These are phyloP conservation scores for Tubosaeta brunneosetosa DNA, from an alignment of 768 basidiomycete species.

Conservation along the genomic window DNA sequence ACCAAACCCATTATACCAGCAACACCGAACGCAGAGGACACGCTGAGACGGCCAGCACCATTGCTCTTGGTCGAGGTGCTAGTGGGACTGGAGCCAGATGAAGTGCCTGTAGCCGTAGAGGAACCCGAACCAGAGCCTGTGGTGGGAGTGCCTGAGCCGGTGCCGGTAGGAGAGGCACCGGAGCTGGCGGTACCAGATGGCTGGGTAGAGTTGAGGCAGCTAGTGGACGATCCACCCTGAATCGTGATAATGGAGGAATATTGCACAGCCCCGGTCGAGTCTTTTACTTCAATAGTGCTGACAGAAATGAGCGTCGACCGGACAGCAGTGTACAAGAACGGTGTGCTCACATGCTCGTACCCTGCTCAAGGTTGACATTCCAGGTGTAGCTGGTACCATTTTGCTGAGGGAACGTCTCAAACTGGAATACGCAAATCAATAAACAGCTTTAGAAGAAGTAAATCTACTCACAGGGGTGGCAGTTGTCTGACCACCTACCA, in stretches of 20 bases:
- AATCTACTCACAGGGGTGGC: slow-evolving; percentile 45
- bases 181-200: slow-evolving; percentile 9
- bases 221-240: slow-evolving; percentile 29
- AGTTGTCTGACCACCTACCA: slow-evolving; percentile 47
- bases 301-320: not conserved
- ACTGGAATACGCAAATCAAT: slow-evolving; percentile 32
- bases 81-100: slow-evolving; percentile 12
- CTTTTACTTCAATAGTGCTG: slow-evolving; percentile 57
- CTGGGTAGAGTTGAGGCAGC: slow-evolving; percentile 26
- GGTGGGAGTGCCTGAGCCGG: slow-evolving; percentile 1
- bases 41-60: slow-evolving; percentile 30
- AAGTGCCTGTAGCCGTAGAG: slow-evolving; percentile 13
- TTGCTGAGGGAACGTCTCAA: slow-evolving; percentile 49
- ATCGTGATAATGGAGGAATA: slow-evolving; percentile 53
- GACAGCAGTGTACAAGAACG: not conserved
- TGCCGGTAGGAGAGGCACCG: slow-evolving; percentile 1
- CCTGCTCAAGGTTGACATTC: slow-evolving; percentile 44
- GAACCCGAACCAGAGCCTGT: slow-evolving; percentile 5
- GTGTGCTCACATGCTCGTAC: slow-evolving; percentile 41
- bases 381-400: slow-evolving; percentile 46
- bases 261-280: slow-evolving; percentile 44
- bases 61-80: slow-evolving; percentile 24
- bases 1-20: slow-evolving; percentile 49
- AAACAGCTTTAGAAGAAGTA: not conserved
- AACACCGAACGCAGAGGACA: slow-evolving; percentile 37